phyloP scores from a whole-genome alignment of 768 basidiomycete species.

The Termitomyces titanicus region DNA sequence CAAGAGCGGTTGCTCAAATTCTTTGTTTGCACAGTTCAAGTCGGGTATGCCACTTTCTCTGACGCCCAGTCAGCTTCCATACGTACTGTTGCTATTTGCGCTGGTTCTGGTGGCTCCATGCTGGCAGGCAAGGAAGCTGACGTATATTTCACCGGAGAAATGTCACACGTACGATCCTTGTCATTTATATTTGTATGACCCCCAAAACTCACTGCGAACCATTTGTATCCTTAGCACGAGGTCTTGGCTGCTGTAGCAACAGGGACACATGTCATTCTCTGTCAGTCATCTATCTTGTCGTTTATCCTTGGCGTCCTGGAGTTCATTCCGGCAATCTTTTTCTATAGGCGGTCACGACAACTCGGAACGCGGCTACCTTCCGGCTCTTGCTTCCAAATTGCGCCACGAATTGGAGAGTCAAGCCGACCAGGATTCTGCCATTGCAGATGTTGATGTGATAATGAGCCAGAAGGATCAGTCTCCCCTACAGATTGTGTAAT shows the following conservation, averaged over 20 bases:
- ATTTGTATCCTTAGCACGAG: constrained; percentile 60
- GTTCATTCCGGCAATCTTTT: constrained; percentile 8
- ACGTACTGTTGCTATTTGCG: constrained; percentile 80
- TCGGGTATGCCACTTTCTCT: constrained; percentile 44
- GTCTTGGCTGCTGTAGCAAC: constrained; percentile 75
- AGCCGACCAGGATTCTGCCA: constrained; percentile 26
- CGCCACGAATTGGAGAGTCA: constrained; percentile 41
- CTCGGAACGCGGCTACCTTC: constrained; percentile 92
- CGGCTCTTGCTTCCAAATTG: constrained; percentile 66
- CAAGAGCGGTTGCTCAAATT: constrained; percentile 15
- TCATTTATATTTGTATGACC: not conserved
- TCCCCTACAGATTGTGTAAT: constrained; percentile 67
- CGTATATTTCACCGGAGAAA: constrained; percentile 90
- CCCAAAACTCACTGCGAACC: constrained; percentile 17
- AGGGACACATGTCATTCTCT: constrained; percentile 80
- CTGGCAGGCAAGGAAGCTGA: constrained; percentile 73
- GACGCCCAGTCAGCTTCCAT: constrained; percentile 32
- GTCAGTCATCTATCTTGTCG: constrained; percentile 49
- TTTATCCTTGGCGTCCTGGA: constrained; percentile 20
- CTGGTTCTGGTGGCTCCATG: constrained; percentile 83
- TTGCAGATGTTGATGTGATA: constrained; percentile 53
- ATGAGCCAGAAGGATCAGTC: constrained; percentile 74
- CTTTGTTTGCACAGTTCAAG: constrained; percentile 51
- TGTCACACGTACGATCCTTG: constrained; percentile 66
- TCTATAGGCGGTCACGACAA: constrained; percentile 82